A percentile compares a stretch with the other conserved stretches of the same genome.
phyloP scores from a whole-genome alignment of 2,329 filamentous ascomycete species.

The Ophiocordyceps unilateralis region DNA sequence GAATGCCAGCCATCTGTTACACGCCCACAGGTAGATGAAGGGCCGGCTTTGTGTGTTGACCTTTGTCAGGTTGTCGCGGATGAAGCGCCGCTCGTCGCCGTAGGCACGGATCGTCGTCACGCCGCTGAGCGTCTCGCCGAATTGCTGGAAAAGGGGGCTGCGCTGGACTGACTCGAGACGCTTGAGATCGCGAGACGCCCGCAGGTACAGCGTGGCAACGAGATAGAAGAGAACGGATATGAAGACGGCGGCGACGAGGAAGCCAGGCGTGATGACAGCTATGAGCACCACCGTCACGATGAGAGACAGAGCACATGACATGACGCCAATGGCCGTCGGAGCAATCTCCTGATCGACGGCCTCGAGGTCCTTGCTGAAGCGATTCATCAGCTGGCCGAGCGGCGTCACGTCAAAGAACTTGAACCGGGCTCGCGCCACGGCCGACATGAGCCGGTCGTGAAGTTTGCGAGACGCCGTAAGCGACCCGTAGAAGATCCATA shows the following conservation, averaged over 20 bases:
- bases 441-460: conserved; percentile 59
- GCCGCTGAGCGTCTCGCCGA: conserved; percentile 84
- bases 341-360: conserved; percentile 92
- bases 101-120: conserved; percentile 97
- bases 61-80: conserved; percentile 72
- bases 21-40: conserved; percentile 92
- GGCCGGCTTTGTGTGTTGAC: conserved; percentile 86
- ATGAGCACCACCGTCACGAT: conserved; percentile 80
- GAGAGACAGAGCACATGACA: conserved; percentile 47
- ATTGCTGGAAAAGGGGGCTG: conserved; percentile 93
- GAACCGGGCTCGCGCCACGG: conserved; percentile 80
- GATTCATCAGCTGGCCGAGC: conserved; percentile 90
- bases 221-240: conserved; percentile 71
- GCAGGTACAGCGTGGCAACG: conserved; percentile 76
- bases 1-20: conserved; percentile 92
- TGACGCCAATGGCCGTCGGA: conserved; percentile 65
- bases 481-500: conserved; percentile 84
- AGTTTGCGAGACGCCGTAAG: conserved; percentile 73
- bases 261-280: conserved; percentile 73
- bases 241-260: conserved; percentile 72
- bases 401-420: conserved; percentile 96
- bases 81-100: conserved; percentile 82
- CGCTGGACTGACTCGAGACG: conserved; percentile 84
- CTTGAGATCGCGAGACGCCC: conserved; percentile 88
- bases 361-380: conserved; percentile 95